These are phyloP conservation scores for Macrolepiota fuliginosa DNA, from an alignment of 768 basidiomycete genomes.

Conservation along the genomic window DNA sequence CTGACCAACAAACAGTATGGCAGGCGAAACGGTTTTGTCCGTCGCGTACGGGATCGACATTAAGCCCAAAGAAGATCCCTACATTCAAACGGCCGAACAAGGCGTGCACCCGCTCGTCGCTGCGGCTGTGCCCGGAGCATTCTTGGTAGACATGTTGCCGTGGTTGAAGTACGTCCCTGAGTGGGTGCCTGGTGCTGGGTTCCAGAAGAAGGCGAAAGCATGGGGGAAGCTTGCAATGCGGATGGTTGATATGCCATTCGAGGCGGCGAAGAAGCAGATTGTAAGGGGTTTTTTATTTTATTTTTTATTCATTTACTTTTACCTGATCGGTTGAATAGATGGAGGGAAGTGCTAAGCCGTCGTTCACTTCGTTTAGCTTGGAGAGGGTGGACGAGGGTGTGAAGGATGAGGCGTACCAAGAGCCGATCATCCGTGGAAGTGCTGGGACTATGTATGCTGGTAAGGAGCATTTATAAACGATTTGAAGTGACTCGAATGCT, in stretches of 20 bases:
- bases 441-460: conserved; percentile 23
- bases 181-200: conserved; percentile 32
- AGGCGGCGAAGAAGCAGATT: conserved; percentile 25
- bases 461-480: background rate
- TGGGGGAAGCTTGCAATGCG: conserved; percentile 31
- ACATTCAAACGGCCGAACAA: conserved; percentile 25
- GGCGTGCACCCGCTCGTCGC: conserved; percentile 19
- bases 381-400: conserved; percentile 10
- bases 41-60: conserved; percentile 36
- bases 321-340: conserved; percentile 10
- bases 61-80: conserved; percentile 27
- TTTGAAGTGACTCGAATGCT: background rate
- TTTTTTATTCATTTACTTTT: no score
- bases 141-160: conserved; percentile 28
- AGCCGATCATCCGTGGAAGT: conserved; percentile 19
- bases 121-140: conserved; percentile 27
- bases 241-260: conserved; percentile 35
- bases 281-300: no score
- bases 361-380: conserved; percentile 18
- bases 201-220: conserved; percentile 36
- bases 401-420: conserved; percentile 15
- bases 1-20: conserved; percentile 30
- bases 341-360: conserved; percentile 14
- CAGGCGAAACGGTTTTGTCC: conserved; percentile 29
- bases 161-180: conserved; percentile 26